Evolutionary conservation across 1,284 basidiomycete species (phyloP).

Genomic region (Schizophyllum amplum): DNA sequence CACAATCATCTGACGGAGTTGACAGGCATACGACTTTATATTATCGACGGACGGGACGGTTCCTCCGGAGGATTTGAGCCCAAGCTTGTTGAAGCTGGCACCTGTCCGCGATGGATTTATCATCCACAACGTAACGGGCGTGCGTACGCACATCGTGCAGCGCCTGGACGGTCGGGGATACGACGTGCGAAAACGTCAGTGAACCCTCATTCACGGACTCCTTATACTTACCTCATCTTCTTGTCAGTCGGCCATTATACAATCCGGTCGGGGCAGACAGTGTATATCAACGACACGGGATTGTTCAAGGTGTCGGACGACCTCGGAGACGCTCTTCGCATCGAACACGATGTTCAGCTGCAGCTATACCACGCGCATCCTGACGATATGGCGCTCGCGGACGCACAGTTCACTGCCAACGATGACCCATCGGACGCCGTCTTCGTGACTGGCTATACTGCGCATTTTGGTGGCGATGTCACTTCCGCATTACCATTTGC

Average conservation of each 20-base stretch:
- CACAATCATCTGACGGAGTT: background rate
- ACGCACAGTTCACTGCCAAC: conserved; percentile 23
- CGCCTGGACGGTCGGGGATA: conserved; percentile 81
- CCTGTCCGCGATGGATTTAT: conserved; percentile 64
- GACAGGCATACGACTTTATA: conserved; percentile 71
- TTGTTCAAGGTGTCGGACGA: conserved; percentile 33
- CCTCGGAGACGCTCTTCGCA: conserved; percentile 16
- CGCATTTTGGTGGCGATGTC: conserved; percentile 65
- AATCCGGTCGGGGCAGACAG: conserved; percentile 70
- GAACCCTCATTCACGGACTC: too few species aligned
- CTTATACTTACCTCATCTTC: too few species aligned
- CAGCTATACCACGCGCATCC: conserved; percentile 47
- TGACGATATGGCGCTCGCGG: conserved; percentile 30
- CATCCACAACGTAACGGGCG: conserved; percentile 68
- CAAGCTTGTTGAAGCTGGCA: conserved; percentile 56
- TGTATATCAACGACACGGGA: conserved; percentile 72
- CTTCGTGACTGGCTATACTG: conserved; percentile 51
- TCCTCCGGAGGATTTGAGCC: conserved; percentile 62
- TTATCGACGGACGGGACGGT: conserved; percentile 51
- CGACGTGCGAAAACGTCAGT: conserved; percentile 73
- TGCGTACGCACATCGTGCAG: conserved; percentile 69
- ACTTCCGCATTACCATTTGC: conserved; percentile 33
- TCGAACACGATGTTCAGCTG: conserved; percentile 40
- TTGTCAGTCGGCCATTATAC: conserved; percentile 72
- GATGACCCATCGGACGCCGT: conserved; percentile 14